Base-by-base conservation (phyloP, 148 eudicot genomes). In the Silene uniflora region DNA sequence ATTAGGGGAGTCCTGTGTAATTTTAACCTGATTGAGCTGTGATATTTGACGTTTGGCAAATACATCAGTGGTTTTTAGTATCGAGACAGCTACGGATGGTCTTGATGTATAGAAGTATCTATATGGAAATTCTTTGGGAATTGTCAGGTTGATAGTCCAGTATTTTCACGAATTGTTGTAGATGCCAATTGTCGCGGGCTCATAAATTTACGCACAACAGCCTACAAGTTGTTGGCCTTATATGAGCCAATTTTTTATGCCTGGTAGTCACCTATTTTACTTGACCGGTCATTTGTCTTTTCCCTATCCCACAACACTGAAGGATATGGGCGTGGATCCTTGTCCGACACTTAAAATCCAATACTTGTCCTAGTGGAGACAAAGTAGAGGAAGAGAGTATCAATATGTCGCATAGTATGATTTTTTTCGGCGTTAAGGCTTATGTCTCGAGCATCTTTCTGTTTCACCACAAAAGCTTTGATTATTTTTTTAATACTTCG, bases 231-330 rank as follows among this genome's bases (percentile, higher is more conserved):
- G 21, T 14, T 13, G n/a, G 54, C 67, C 19, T 24, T 77, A 35
- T 54, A 52, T 56, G 27, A 55, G 59, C 56, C 23, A 71, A 13
- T 25, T 62, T 9, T 55, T 52, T 5, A 6, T 77, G 54, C 19
- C 52, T 77, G 58, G 5, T 65, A 72, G 56, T 72, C 56, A 44
- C 17, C 44, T n/a, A 4, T 67, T 64, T 60, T 16, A 52, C 56
- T 13, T 18, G 10, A 49, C 55, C 56, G 17, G 14, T 52, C 56
- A 52, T 52, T 52, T 16, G 44, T 52, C 17, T 13, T 52, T 13
- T 5, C 56, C 56, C 56, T 52, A 16, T 52, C 56, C 17, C 2
- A 52, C 56, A 16, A 16, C 17, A 12, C 56, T 11, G 18, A 13
- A 52, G 56, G 56, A 52, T 52, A 52, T 52, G 56, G 56, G 18